Evolutionary conservation across 2,329 filamentous ascomycete species (phyloP).

Genomic region (Xylogone sp.): DNA sequence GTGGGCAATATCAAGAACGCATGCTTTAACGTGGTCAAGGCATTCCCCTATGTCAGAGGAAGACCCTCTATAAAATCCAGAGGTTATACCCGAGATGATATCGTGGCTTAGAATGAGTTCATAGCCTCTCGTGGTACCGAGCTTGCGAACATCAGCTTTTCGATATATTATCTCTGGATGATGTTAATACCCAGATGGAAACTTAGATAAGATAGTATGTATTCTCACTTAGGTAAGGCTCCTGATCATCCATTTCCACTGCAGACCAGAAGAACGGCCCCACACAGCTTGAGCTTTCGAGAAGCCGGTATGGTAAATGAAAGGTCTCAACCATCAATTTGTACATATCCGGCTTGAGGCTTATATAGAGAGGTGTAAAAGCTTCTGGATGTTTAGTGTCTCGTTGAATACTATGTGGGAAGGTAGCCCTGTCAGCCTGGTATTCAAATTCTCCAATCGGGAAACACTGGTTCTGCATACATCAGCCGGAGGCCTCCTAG

Average conservation of each 20-base stretch:
- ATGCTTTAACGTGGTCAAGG: slow-evolving; percentile 47
- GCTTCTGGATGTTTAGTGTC: slow-evolving; percentile 53
- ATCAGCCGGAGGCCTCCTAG: neutral
- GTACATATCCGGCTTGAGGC: slow-evolving; percentile 47
- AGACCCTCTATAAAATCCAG: slow-evolving; percentile 57
- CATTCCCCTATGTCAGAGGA: slow-evolving; percentile 49
- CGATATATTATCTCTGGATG: slow-evolving; percentile 54
- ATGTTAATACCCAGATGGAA: neutral
- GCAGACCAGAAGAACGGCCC: slow-evolving; percentile 61
- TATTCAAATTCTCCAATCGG: too few species aligned
- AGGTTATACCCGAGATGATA: slow-evolving; percentile 51
- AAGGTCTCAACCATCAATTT: slow-evolving; percentile 52
- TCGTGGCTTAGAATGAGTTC: slow-evolving; percentile 59
- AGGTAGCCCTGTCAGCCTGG: too few species aligned
- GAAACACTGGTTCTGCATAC: too few species aligned
- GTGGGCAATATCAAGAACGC: slow-evolving; percentile 48
- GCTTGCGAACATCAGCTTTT: slow-evolving; percentile 64
- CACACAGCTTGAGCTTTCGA: slow-evolving; percentile 56
- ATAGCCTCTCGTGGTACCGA: slow-evolving; percentile 60
- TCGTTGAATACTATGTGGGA: slow-evolving; percentile 14
- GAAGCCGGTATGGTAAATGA: slow-evolving; percentile 50
- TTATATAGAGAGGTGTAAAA: slow-evolving; percentile 52
- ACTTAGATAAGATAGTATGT: too few species aligned
- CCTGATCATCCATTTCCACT: slow-evolving; percentile 50
- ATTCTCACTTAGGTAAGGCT: too few species aligned